Evolutionary conservation across 2,329 filamentous ascomycete species (phyloP).

Genomic region (Salinomyces thailandicus): DNA sequence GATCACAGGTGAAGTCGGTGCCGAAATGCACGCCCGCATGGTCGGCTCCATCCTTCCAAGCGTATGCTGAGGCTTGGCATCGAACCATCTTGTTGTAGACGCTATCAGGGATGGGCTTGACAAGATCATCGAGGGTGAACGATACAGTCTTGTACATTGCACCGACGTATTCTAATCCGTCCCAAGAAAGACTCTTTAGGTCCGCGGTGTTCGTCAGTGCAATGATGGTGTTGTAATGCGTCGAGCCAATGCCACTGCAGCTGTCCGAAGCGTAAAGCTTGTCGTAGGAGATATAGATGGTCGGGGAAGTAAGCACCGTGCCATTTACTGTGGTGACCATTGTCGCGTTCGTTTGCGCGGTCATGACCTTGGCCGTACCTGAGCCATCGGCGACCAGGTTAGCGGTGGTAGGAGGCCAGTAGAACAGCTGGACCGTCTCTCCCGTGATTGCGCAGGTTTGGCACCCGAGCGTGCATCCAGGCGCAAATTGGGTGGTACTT

Average conservation of each 20-base stretch:
- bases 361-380: slow-evolving; percentile 2
- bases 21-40: no score
- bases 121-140: slow-evolving; percentile 6
- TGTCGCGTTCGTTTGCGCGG: neutral
- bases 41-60: neutral
- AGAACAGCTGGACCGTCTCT: slow-evolving; percentile 10
- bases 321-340: neutral
- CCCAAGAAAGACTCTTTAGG: slow-evolving; percentile 9
- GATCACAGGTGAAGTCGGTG: slow-evolving; percentile 2
- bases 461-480: slow-evolving; percentile 11
- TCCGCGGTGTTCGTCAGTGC: slow-evolving; percentile 7
- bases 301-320: slow-evolving; percentile 13
- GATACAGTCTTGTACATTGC: neutral
- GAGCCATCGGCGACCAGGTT: slow-evolving; percentile 3
- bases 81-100: slow-evolving; percentile 9
- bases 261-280: slow-evolving; percentile 14
- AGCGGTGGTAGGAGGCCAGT: slow-evolving; percentile 11
- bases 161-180: neutral
- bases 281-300: slow-evolving; percentile 16
- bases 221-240: slow-evolving; percentile 11
- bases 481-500: no score
- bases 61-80: slow-evolving; percentile 1
- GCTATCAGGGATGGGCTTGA: slow-evolving; percentile 7
- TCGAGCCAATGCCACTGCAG: slow-evolving; percentile 9
- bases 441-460: slow-evolving; percentile 12